Percentiles rank a stretch among this genome's conserved stretches.
These are phyloP conservation scores for Gonapodya prolifera DNA, from an alignment of 192 early-diverging fungal genomes.

Conservation along the genomic window DNA sequence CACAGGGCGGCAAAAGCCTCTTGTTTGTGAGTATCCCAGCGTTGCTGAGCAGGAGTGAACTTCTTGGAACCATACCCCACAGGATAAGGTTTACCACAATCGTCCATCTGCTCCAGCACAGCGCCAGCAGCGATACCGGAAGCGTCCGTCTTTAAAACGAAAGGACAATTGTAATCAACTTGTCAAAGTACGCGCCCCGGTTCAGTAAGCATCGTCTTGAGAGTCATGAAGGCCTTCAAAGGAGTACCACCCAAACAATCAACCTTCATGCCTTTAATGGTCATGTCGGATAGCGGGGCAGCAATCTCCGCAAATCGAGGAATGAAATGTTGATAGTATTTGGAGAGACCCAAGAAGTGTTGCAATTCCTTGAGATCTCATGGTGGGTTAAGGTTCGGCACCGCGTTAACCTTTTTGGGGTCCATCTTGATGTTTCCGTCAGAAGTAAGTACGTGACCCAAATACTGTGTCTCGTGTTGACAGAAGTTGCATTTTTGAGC, in stretches of 20 bases:
- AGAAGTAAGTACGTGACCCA: constrained; percentile 2
- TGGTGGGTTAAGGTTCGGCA: background rate
- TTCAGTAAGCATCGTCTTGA: background rate
- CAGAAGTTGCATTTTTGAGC: background rate
- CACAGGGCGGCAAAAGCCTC: constrained; percentile 15
- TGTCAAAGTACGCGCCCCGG: background rate
- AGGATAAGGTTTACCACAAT: background rate
- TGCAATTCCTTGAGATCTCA: background rate
- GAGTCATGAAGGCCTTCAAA: background rate
- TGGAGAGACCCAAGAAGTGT: constrained; percentile 4
- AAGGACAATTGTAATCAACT: background rate
- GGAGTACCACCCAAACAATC: background rate
- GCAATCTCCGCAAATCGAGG: constrained; percentile 2
- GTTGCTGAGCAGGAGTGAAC: background rate
- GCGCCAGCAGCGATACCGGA: background rate
- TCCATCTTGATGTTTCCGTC: background rate
- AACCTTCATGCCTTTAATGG: background rate
- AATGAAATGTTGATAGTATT: constrained; percentile 7
- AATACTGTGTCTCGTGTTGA: background rate
- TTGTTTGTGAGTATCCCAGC: background rate
- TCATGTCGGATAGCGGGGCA: background rate
- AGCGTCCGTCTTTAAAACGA: background rate
- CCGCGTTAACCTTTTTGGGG: constrained; percentile 1
- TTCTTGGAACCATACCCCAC: background rate
- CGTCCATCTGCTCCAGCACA: background rate